phyloP scores from a whole-genome alignment of 805 yeast genomes.

The Kodamaea neixiangensis region DNA sequence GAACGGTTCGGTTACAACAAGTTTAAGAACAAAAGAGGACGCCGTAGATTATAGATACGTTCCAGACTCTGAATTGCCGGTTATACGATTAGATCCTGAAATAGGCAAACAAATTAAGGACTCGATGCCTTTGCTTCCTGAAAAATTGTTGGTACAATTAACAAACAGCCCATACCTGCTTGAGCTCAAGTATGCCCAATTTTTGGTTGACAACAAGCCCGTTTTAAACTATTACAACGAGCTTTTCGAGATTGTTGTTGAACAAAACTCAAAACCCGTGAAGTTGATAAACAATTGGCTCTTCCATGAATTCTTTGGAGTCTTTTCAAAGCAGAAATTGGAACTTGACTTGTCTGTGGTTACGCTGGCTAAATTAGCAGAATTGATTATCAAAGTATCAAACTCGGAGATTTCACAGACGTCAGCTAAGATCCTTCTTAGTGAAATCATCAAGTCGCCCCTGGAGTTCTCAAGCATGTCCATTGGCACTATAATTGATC shows the following conservation, averaged over 20 bases:
- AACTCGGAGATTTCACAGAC: conserved; percentile 55
- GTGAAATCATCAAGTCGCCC: conserved; percentile 57
- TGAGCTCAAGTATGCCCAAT: conserved; percentile 72
- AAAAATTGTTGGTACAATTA: conserved; percentile 50
- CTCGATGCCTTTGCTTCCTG: conserved; percentile 63
- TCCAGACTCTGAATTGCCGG: conserved; percentile 90
- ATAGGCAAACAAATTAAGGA: conserved; percentile 44
- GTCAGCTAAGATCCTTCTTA: conserved; percentile 65
- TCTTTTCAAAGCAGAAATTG: conserved; percentile 52
- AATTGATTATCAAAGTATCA: conserved; percentile 54
- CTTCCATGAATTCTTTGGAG: conserved; percentile 77
- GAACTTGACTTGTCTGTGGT: conserved; percentile 29
- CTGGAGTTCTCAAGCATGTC: conserved; percentile 30
- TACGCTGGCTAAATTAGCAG: conserved; percentile 49
- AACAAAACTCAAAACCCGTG: conserved; percentile 20
- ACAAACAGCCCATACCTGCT: conserved; percentile 44
- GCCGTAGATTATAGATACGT: conserved; percentile 88
- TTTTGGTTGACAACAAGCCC: conserved; percentile 53
- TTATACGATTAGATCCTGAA: conserved; percentile 45
- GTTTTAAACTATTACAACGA: conserved; percentile 55
- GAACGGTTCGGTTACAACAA: conserved; percentile 73
- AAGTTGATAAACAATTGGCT: conserved; percentile 73
- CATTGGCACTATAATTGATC: conserved; percentile 50
- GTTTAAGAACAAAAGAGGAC: conserved; percentile 74
- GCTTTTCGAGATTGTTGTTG: conserved; percentile 32